Base-by-base conservation (phyloP, 2,329 filamentous ascomycete species). In the Penicillium sp. region DNA sequence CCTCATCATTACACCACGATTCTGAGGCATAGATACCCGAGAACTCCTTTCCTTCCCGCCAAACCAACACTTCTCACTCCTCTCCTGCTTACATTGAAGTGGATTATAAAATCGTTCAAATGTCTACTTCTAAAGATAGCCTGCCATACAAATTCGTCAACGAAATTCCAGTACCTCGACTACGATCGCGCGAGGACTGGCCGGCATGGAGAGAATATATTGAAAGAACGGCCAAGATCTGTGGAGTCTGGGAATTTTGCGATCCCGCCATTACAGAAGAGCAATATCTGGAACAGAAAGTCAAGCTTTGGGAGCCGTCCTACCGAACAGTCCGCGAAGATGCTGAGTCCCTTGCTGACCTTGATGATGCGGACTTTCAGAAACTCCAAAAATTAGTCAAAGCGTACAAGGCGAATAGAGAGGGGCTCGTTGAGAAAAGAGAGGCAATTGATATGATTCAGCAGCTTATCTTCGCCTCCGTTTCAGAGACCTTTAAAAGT, bases 211-310 rank as follows among this genome's bases (percentile, higher is more conserved):
- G 14, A 16, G 37, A 53, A 3, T 40, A 53, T 37, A 53, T 40
- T 7, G 37, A 28, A 40, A 53, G 16, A 4, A 26, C 22, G 14
- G 35, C 33, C 7, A 40, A 42, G 22, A n/a, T 53, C 14, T 53
- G 33, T 26, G 35, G 33, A 4, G 51, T 40, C n/a, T 53, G 51
- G 51, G 35, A 53, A 53, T 40, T 30, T 28, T 53, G 51, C 35
- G 16, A 53, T 19, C 51, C 51, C 16, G 35, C 35, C 25, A 8
- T 7, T 8, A 28, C 35, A 4, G 14, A 28, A 53, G 33, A 38
- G 6, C 22, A 38, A 38, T 19, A 40, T n/a, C 19, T 28, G 11
- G 35, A 28, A 10, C 35, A 26, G 35, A 25, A n/a, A 13, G 35
- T 16, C 8, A n/a, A 7, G 3, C 35, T 53, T 16, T 13, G 19